A percentile compares a stretch with the other conserved stretches of the same genome.
These are phyloP conservation scores for Physcomitrium patens DNA, from an alignment of 225 moss, liverwort and hornwort genomes.

Conservation along the genomic window DNA sequence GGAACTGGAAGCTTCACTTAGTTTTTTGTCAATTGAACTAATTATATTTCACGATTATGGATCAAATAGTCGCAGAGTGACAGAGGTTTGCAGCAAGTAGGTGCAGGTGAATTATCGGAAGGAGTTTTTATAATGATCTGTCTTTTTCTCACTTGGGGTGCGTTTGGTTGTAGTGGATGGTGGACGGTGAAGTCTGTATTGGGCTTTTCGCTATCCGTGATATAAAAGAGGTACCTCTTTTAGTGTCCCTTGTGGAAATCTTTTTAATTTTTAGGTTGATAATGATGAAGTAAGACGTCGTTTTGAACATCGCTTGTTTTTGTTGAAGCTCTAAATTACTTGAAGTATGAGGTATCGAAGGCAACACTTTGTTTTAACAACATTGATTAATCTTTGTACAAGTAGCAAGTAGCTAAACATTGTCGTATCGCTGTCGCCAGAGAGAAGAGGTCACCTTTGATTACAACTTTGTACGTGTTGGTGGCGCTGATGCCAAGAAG, in stretches of 20 bases:
- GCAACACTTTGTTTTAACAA: not conserved
- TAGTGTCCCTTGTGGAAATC: slow-evolving; percentile 6
- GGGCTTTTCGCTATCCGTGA: slow-evolving; percentile 93
- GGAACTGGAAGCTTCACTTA: not conserved
- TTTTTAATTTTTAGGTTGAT: not conserved
- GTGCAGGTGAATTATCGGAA: not conserved
- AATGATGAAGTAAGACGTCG: not conserved
- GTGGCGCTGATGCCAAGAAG: slow-evolving; percentile 88
- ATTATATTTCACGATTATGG: not conserved
- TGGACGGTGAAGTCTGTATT: slow-evolving; percentile 94
- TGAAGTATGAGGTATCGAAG: not conserved
- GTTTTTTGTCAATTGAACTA: not conserved
- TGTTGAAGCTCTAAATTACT: not conserved
- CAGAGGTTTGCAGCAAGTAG: not conserved
- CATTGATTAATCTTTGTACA: not conserved
- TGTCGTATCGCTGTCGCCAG: slow-evolving; percentile 35
- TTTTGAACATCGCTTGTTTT: slow-evolving; percentile 3
- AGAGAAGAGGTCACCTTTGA: slow-evolving; percentile 87
- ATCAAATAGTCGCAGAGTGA: not conserved
- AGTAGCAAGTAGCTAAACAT: not conserved
- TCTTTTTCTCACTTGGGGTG: slow-evolving; percentile 27
- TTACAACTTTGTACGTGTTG: slow-evolving; percentile 84
- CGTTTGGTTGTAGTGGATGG: slow-evolving; percentile 76
- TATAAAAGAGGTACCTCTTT: slow-evolving; percentile 59
- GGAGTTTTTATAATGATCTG: not conserved